Evolutionary conservation across 2,329 filamentous ascomycete genomes (phyloP), one percentile per base, ranked within the genome.

Genomic region (Verticillium alfalfae): DNA sequence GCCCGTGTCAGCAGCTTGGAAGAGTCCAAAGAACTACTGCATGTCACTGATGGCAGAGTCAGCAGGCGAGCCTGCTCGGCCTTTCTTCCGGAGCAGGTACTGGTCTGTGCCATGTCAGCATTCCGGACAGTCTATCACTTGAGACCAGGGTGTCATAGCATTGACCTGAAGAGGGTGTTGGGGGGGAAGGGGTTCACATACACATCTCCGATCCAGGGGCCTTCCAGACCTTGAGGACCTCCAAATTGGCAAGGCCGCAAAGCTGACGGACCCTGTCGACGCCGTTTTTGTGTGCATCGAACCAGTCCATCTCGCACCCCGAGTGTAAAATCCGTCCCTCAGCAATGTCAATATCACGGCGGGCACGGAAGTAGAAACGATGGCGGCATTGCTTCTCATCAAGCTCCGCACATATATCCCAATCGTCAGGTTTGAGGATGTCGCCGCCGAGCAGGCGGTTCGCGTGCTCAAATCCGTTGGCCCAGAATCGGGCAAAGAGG

Each of bases 201-300:
- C 76, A 70, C 61, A 78, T 78, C 52, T 78, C 73, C 8, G 76
- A 78, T 52, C 67, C 65, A 6, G 73, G 71, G 9, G 72, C 70
- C 63, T 74, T 70, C 74, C 74, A 78, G 38, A 72, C 68, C 56
- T 72, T 67, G 41, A 74, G 64, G 39, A 77, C 70, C 57, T 69
- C 71, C 65, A 78, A 67, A 56, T 73, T 74, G 49, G 75, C 73
- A 67, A 75, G 72, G 62, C 67, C 68, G 62, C 75, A 77, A 76
- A 78, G 78, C 61, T 72, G 67, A 31, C 69, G 69, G 13, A 78
- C 76, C 36, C 69, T 69, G 3, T 68, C 62, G 64, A 76, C 72
- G 56, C 69, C 68, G 57, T 78, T 77, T 66, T 78, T 78, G 67
- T 78, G 76, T 37, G 76, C 76, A 65, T 78, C 76, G 62, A 78